Conservation (phyloP, 345 rosid species). For the Trapa bicornis region DNA sequence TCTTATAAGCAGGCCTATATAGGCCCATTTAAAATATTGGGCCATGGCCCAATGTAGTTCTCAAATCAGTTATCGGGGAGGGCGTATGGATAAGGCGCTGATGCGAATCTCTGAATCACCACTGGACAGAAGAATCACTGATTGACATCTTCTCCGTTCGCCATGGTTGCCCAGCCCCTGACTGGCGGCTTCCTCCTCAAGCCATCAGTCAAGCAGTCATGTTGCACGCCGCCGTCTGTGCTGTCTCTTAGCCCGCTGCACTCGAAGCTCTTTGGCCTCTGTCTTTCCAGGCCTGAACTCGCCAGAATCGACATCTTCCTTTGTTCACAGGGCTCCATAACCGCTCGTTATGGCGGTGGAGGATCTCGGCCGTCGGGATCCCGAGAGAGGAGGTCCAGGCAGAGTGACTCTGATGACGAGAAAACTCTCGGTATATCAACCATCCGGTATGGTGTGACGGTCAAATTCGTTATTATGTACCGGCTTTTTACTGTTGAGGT, state of each 20-base stretch:
- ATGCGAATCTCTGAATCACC: neutral
- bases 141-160: neutral
- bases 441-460: conserved; percentile 29
- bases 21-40: too few relatives aligned
- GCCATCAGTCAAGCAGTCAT: conserved; percentile 13
- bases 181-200: conserved; percentile 36
- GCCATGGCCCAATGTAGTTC: too few relatives aligned
- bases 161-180: conserved; percentile 62
- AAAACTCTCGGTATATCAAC: conserved; percentile 50
- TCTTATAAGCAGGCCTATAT: too few relatives aligned
- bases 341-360: conserved; percentile 51
- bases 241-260: conserved; percentile 23
- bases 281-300: conserved; percentile 18
- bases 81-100: neutral
- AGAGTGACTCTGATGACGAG: conserved; percentile 37
- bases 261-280: conserved; percentile 37
- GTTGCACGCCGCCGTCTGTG: conserved; percentile 8
- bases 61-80: too few relatives aligned
- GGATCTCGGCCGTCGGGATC: conserved; percentile 27
- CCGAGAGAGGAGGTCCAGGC: conserved; percentile 28
- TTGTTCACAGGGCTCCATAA: conserved; percentile 20
- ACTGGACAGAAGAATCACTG: neutral
- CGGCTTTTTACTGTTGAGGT: neutral
- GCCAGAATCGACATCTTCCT: conserved; percentile 8
- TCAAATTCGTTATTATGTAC: neutral